Evolutionary conservation across 805 yeast genomes (phyloP), one percentile per base, ranked within the genome.

Genomic region (Metschnikowia anglica): DNA sequence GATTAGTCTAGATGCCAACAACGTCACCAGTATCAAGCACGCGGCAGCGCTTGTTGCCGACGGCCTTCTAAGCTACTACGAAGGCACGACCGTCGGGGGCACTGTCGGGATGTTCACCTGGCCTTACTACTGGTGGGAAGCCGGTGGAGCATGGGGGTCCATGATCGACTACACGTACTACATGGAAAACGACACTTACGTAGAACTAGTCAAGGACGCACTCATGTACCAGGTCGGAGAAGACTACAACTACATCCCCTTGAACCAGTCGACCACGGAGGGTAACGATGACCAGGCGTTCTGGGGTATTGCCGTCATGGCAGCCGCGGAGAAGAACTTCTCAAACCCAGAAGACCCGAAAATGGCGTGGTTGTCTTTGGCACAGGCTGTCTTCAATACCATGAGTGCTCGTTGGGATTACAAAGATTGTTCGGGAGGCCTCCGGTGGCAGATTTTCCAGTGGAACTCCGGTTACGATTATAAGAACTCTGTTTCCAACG

Each of bases 111-210:
- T 85, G 89, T 90, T 93, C 62, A 70, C 82, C 10, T 68, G 73
- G 58, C 98, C 98, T 0, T 90, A 91, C 73, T 91, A 91, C 73
- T 91, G 98, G 99, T 90, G 97, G 97, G 88, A 89, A 68, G 96
- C 97, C 8, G 98, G 98, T 52, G 95, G 90, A 47, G 96, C 91
- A 2, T 88, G 89, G 87, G 96, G 96, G 7, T 73, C 85, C 15
- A 69, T 91, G 74, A 59, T 91, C 33, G 97, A 89, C 61, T 84
- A 85, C 63, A 75, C 88, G 68, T 81, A 61, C 52, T 83, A 73
- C 60, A 79, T 87, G 61, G 77, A 83, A 28, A 85, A 90, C 61
- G 76, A 75, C 49, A 79, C 90, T 1, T 86, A 79, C 54, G 83
- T 76, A 33, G 71, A 73, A 10, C 44, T 74, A 27, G 74, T 88